phyloP scores from a whole-genome alignment of 371 early-diverging fungal species.

The Mortierella sp. region DNA sequence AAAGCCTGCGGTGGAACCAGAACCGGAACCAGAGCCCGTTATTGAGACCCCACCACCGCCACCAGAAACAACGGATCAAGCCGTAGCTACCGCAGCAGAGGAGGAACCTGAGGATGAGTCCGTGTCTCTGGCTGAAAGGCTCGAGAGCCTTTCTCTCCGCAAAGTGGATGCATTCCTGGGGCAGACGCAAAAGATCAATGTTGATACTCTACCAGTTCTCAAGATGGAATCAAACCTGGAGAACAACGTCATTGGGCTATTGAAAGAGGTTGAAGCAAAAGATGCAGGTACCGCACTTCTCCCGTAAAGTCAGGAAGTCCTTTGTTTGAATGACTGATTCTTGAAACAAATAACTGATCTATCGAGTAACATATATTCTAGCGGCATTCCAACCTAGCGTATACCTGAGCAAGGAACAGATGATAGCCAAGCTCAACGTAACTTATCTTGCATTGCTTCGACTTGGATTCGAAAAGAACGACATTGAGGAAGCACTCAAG shows the following conservation, averaged over 20 bases:
- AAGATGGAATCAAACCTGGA: constrained; percentile 55
- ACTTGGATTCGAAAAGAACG: constrained; percentile 62
- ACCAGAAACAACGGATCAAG: constrained; percentile 14
- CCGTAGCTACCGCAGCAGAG: not conserved
- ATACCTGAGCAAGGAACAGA: constrained; percentile 53
- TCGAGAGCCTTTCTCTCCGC: constrained; percentile 36
- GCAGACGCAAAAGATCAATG: constrained; percentile 48
- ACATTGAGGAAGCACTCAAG: constrained; percentile 63
- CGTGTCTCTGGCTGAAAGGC: constrained; percentile 43
- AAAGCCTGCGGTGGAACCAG: constrained; percentile 30
- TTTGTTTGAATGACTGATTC: not conserved
- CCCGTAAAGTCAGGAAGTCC: not conserved
- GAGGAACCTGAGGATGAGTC: constrained; percentile 43
- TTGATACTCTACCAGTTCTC: constrained; percentile 45
- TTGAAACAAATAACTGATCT: not conserved
- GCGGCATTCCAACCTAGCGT: constrained; percentile 37
- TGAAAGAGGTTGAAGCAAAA: constrained; percentile 49
- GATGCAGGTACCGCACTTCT: constrained; percentile 17
- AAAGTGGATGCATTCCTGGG: constrained; percentile 55
- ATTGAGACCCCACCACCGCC: not conserved
- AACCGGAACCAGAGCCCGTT: constrained; percentile 16
- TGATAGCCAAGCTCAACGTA: constrained; percentile 64
- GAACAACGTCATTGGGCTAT: constrained; percentile 41
- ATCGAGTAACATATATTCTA: not conserved
- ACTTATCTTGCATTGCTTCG: constrained; percentile 63